Percentiles rank a stretch among this genome's conserved stretches.
phyloP scores from a whole-genome alignment of 2,329 filamentous ascomycete genomes.

The Colletotrichum sp. region DNA sequence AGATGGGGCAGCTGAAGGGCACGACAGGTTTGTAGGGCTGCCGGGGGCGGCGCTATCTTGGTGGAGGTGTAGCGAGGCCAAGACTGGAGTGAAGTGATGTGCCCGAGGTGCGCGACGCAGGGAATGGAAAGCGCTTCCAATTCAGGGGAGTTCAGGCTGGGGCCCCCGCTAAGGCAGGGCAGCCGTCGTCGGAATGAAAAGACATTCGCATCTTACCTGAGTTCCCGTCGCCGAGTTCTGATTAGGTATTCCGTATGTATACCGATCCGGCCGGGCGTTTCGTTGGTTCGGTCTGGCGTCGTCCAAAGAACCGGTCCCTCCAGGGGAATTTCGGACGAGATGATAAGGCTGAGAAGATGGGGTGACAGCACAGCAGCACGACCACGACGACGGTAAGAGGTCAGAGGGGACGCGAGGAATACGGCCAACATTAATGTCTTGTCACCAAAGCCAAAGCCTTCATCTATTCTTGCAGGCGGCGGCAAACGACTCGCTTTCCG shows the following conservation, averaged over 20 bases:
- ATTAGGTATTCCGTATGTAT: not conserved
- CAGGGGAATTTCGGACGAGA: not conserved
- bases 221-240: not conserved
- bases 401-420: not conserved
- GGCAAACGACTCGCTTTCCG: not conserved
- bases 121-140: not conserved
- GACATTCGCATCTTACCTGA: not conserved
- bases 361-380: not conserved
- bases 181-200: not conserved
- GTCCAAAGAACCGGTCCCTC: not conserved
- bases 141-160: not conserved
- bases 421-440: not conserved
- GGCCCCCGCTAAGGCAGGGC: not conserved
- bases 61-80: not conserved
- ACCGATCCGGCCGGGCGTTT: not conserved
- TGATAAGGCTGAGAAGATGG: slow-evolving; percentile 1
- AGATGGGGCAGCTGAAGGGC: slow-evolving; percentile 10
- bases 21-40: slow-evolving; percentile 10
- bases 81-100: not conserved
- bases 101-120: not conserved
- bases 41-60: not conserved
- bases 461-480: not conserved
- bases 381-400: not conserved
- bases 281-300: not conserved
- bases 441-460: not conserved